phyloP scores from a whole-genome alignment of 2,329 filamentous ascomycete genomes.

The Orbilia javanica region DNA sequence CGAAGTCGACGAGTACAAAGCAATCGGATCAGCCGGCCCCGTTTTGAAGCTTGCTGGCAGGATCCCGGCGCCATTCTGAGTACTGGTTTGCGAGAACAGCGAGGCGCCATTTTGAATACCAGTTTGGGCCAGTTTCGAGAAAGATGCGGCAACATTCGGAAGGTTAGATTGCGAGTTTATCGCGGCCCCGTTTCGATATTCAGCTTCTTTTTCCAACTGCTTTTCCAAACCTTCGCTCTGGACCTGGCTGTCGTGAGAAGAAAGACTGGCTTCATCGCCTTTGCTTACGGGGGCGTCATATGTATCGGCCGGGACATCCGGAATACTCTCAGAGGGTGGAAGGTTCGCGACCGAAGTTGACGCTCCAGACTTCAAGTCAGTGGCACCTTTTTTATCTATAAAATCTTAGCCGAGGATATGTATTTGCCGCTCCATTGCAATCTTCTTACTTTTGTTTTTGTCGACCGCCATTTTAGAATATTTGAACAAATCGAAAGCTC shows the following conservation, averaged over 20 bases:
- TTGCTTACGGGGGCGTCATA: not conserved
- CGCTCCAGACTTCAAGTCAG: not conserved
- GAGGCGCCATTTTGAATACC: not conserved
- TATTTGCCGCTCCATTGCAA: not conserved
- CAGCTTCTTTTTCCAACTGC: not conserved
- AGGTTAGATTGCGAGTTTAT: not conserved
- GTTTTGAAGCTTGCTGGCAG: not conserved
- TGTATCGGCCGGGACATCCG: not conserved
- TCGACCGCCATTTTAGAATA: constrained; percentile 27
- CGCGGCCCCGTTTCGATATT: not conserved
- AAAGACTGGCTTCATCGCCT: not conserved
- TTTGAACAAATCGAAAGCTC: constrained; percentile 19
- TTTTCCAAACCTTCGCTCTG: not conserved
- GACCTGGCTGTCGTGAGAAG: not conserved
- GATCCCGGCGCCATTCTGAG: not conserved
- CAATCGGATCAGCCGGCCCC: not conserved
- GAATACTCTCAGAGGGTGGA: not conserved
- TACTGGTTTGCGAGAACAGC: not conserved
- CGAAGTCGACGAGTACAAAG: not conserved
- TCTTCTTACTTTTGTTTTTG: constrained; percentile 13
- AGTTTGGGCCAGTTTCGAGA: not conserved
- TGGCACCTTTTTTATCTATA: not conserved
- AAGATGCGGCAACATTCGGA: not conserved
- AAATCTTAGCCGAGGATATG: not conserved
- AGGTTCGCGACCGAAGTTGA: constrained; percentile 8